A percentile compares a stretch with the other conserved stretches of the same genome.
Evolutionary conservation across 139 green algal genomes (phyloP).

Genomic region (Picochlorum sp.): DNA sequence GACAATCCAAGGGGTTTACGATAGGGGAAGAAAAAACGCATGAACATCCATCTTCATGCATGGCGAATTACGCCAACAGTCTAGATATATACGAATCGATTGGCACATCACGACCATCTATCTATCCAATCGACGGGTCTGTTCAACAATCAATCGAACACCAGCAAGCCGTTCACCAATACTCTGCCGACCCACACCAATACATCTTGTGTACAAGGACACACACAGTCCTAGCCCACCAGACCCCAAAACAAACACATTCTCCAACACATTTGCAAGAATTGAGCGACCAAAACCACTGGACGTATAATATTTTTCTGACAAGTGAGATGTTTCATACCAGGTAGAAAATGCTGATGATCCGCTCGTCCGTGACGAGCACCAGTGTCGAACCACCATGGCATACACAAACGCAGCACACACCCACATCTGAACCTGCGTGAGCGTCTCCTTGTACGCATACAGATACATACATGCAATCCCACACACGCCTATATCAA

Average conservation of each 20-base stretch:
- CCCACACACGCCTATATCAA: slow-evolving; percentile 1
- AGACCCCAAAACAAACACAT: slow-evolving; percentile 9
- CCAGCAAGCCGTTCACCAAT: background rate
- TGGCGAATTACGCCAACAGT: too few relatives aligned
- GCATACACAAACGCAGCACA: background rate
- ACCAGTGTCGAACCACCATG: too few relatives aligned
- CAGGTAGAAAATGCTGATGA: background rate
- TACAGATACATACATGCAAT: background rate
- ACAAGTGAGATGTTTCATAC: slow-evolving; percentile 4
- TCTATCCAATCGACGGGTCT: too few relatives aligned
- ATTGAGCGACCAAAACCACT: background rate
- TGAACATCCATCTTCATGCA: too few relatives aligned
- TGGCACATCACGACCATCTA: too few relatives aligned
- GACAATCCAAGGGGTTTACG: too few relatives aligned
- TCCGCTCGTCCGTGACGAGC: too few relatives aligned
- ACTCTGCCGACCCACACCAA: background rate
- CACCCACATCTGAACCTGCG: background rate
- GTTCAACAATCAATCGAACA: background rate
- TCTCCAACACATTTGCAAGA: slow-evolving; percentile 2
- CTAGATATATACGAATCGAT: too few relatives aligned
- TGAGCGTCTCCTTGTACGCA: slow-evolving; percentile 3
- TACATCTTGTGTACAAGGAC: background rate
- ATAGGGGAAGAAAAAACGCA: too few relatives aligned
- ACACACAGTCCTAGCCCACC: background rate
- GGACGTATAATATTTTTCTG: background rate